Evolutionary conservation across 2,329 filamentous ascomycete species (phyloP).

Genomic region (Aspergillus ruber): DNA sequence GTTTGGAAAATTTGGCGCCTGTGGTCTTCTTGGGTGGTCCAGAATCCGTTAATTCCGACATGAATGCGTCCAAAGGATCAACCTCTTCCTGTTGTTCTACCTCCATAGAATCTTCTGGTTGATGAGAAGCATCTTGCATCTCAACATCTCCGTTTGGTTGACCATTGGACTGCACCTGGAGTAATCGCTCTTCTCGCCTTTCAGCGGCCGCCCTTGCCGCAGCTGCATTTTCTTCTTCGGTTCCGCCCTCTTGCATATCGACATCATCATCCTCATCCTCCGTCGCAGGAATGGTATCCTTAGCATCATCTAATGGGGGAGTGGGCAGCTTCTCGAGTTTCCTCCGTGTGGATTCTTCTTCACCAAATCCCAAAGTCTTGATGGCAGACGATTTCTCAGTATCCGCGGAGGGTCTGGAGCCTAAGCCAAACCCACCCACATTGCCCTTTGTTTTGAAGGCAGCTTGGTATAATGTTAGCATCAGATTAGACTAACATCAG

Average conservation of each 20-base stretch:
- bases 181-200: conserved; percentile 63
- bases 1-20: conserved; percentile 32
- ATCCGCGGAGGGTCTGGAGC: conserved; percentile 59
- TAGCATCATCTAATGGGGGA: conserved; percentile 58
- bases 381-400: conserved; percentile 61
- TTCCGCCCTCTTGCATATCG: conserved; percentile 69
- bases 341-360: conserved; percentile 78
- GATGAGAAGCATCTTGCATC: conserved; percentile 37
- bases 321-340: conserved; percentile 88
- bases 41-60: conserved; percentile 62
- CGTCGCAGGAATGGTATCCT: conserved; percentile 42
- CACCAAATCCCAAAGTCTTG: conserved; percentile 75
- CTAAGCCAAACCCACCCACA: conserved; percentile 77
- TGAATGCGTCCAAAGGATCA: conserved; percentile 95
- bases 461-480: conserved; percentile 29
- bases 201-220: conserved; percentile 80
- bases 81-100: conserved; percentile 52
- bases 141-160: conserved; percentile 44
- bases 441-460: conserved; percentile 63
- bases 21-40: conserved; percentile 36
- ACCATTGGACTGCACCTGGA: conserved; percentile 31
- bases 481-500: background rate
- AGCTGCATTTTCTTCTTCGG: conserved; percentile 80
- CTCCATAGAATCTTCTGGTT: conserved; percentile 31
- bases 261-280: conserved; percentile 68